phyloP scores from a whole-genome alignment of 768 basidiomycete genomes.

The Leccinum rimulosum region DNA sequence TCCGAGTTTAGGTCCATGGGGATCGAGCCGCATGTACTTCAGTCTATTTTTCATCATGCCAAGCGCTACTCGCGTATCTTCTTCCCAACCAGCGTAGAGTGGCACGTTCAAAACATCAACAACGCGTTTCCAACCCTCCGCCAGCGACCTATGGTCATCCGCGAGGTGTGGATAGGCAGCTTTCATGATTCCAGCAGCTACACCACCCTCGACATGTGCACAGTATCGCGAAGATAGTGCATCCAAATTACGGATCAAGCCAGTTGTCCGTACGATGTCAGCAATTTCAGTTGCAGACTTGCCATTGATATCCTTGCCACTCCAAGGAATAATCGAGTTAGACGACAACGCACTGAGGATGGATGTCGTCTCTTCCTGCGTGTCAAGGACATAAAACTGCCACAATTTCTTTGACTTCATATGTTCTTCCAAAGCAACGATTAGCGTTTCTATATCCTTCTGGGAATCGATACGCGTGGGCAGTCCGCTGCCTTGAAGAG shows the following conservation, averaged over 20 bases:
- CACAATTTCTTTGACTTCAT: conserved; percentile 73
- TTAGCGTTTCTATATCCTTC: conserved; percentile 65
- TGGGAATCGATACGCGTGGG: conserved; percentile 67
- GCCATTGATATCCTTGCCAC: conserved; percentile 53
- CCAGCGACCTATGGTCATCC: conserved; percentile 49
- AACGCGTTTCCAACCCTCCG: conserved; percentile 71
- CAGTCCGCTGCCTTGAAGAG: conserved; percentile 62
- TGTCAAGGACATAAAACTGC: conserved; percentile 93
- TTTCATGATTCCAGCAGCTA: conserved; percentile 74
- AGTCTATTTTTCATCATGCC: conserved; percentile 73
- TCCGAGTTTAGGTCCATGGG: conserved; percentile 80
- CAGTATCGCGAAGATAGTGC: conserved; percentile 66
- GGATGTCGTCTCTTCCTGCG: conserved; percentile 55
- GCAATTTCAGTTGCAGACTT: conserved; percentile 68
- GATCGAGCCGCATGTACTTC: conserved; percentile 78
- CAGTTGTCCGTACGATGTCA: conserved; percentile 50
- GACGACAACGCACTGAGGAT: conserved; percentile 38
- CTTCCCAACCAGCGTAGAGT: conserved; percentile 83
- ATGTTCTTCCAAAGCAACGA: conserved; percentile 57
- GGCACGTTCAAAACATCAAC: conserved; percentile 88
- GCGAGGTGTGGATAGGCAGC: conserved; percentile 56
- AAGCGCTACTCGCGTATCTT: conserved; percentile 72
- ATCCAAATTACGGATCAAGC: conserved; percentile 57
- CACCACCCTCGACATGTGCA: conserved; percentile 55
- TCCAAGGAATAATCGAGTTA: conserved; percentile 52